Evolutionary conservation across 1,284 basidiomycete genomes (phyloP), one percentile per base, ranked within the genome.

Genomic region (Cutaneotrichosporon daszewskae): DNA sequence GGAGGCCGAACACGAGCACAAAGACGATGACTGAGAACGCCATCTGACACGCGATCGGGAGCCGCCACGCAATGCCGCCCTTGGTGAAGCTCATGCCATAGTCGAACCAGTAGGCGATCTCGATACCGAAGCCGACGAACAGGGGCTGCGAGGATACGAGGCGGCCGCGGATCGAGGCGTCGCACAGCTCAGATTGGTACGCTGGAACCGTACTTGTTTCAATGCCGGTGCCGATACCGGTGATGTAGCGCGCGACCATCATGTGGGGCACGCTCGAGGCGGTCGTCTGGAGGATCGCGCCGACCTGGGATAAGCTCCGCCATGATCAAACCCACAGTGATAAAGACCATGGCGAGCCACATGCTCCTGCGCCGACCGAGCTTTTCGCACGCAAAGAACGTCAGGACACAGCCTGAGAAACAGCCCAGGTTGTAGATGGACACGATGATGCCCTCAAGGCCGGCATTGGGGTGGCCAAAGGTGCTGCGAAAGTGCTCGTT

Each of bases 341-440:
- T 43, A 25, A 47, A 41, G 14, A 28, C 34, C 45, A 47, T 47
- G 18, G 45, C 45, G 12, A 47, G 9, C 46, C 46, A 48, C 36
- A 48, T 42, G 35, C 35, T 43, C 36, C 28, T 37, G 24, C 46
- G 35, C 9, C 46, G 29, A 10, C 46, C 46, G 12, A 42, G 36
- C 9, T 27, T 19, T 20, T 48, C 40, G 24, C 43, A 44, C 19
- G 35, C 17, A 13, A 48, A 26, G 26, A 48, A 48, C 3, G 46
- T 32, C 13, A 48, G 19, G 37, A 48, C 38, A 13, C 46, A 48
- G 5, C 46, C 46, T 13, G 40, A 37, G 23, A 48, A 42, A n/a
- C 40, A 42, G n/a, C 46, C 46, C 7, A 48, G 36, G 37, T 48
- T 48, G 40, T 48, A 48, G 26, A 48, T 48, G 8, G 40, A 43